Evolutionary conservation across 768 basidiomycete genomes (phyloP), one percentile per base, ranked within the genome.

Genomic region (Cyclocybe aegerita): DNA sequence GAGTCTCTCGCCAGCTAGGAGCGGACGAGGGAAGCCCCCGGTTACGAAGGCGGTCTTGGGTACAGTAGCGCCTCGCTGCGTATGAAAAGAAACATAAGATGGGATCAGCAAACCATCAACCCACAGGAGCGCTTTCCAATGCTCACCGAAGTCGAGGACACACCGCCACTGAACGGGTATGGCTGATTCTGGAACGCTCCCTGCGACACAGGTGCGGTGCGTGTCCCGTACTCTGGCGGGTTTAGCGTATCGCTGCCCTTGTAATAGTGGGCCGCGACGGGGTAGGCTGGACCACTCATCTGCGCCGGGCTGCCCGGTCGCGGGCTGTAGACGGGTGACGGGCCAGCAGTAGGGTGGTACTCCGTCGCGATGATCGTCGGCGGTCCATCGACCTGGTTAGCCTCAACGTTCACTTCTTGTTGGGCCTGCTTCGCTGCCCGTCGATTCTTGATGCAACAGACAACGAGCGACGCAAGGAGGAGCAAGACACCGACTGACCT

Each of bases 341-440:
- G 63, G 11, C 65, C 62, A 40, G 60, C 63, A 14, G 49, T 37
- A 17, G 62, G 60, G 51, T 60, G 53, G 29, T 66, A 69, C 30
- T 63, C 57, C 31, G 68, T 64, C 4, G 55, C 64, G 15, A 63
- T 59, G 23, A 67, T 63, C 16, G 61, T 60, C 0, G 62, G 61
- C 7, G 66, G 68, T 4, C 68, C 68, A 14, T 62, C 50, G 11
- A 68, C 59, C 49, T 69, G 66, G 37, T 57, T 63, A n/a, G 63
- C 66, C 45, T 69, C 68, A 1, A 69, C 58, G 34, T 65, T 60
- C 38, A 61, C 61, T 49, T 64, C 62, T 36, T 48, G 49, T 34
- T 62, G 59, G 17, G 51, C 44, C 7, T 44, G 46, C 11, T 53
- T 53, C 10, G 61, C 54, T 31, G 44, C 53, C 30, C 56, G 56